Evolutionary conservation across 164 flowering plant species (phyloP), one percentile per base, ranked within the genome.

Genomic region (Paratinospora sagittata): DNA sequence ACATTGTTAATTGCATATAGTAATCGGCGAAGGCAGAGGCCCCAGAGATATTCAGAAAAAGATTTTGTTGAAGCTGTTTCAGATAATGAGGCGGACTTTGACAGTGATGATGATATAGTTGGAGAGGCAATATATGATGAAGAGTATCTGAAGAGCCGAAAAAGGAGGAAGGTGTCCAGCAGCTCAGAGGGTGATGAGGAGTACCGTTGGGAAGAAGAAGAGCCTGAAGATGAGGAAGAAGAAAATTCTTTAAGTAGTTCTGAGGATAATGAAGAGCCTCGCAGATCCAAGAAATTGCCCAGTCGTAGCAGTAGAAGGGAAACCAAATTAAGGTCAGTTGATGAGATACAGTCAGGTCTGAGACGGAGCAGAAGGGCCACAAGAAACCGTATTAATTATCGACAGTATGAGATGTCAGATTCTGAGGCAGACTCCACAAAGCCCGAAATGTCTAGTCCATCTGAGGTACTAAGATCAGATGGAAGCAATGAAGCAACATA

Each of bases 121-220:
- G 99, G 99, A 60, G 99, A 96, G 79, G 99, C 89, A 70, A 84
- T 96, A n/a, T 96, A 96, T 78, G 96, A 96, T 78, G 99, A 96
- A 39, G 99, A 90, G 74, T 96, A 96, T 72, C 72, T 93, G 65
- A 87, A 78, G 77, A 82, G 78, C 67, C 85, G 92, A 24, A 90
- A 96, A 78, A 83, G 83, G 67, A 84, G 83, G 77, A 82, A 77
- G 80, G 68, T 75, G 3, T 85, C 93, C 17, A 95, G 97, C 70
- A 87, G 99, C 78, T 91, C 98, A 16, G 98, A 93, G 78, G 99
- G 93, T 65, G 97, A 93, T 76, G 99, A 96, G 72, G 98, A 92
- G 79, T 93, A 93, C 70, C 81, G 63, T 45, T 84, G 86, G 87
- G 93, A 89, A 57, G 97, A 85, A 58, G 98, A 95, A 74, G 85